Evolutionary conservation across 163 green algal genomes (phyloP), one percentile per base, ranked within the genome.

Genomic region (Chlorella variabilis): DNA sequence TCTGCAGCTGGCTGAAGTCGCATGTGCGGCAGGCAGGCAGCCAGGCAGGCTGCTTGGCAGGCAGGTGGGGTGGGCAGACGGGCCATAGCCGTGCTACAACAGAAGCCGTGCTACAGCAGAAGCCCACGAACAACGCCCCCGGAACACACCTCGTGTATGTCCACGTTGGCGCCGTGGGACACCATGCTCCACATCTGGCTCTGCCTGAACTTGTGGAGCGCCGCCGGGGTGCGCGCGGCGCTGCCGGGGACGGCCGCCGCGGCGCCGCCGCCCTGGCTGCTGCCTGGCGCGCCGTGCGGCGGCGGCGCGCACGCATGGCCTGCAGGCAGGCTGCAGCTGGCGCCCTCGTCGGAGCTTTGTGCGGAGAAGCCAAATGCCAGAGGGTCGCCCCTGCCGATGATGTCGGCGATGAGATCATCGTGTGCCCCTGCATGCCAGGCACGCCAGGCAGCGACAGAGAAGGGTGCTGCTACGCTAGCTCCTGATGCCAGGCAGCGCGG

Each of bases 81-180:
- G n/a, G n/a, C n/a, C n/a, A n/a, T n/a, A n/a, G n/a, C n/a, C n/a
- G n/a, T n/a, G 1, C 21, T 20, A 6, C 23, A 0, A 48, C 8
- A 38, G n/a, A n/a, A n/a, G n/a, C n/a, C n/a, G n/a, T n/a, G n/a
- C n/a, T n/a, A n/a, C n/a, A n/a, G n/a, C n/a, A n/a, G n/a, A n/a
- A n/a, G n/a, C n/a, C n/a, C n/a, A n/a, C n/a, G n/a, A n/a, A n/a
- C n/a, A n/a, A n/a, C n/a, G n/a, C n/a, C n/a, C n/a, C n/a, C n/a
- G n/a, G n/a, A n/a, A n/a, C n/a, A n/a, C 62, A 73, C 83, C 75
- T 82, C 67, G 62, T 86, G 77, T 36, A 87, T 78, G 34, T 89
- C 79, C 23, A 75, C 75, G 65, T 85, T 77, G 25, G 69, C 33
- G 0, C 84, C 78, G 33, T 85, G 38, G 13, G 84, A 59, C 20